These are phyloP conservation scores for Ophiocordyceps camponoti-rufipedis DNA, from an alignment of 2,329 filamentous ascomycete genomes.

Conservation along the genomic window DNA sequence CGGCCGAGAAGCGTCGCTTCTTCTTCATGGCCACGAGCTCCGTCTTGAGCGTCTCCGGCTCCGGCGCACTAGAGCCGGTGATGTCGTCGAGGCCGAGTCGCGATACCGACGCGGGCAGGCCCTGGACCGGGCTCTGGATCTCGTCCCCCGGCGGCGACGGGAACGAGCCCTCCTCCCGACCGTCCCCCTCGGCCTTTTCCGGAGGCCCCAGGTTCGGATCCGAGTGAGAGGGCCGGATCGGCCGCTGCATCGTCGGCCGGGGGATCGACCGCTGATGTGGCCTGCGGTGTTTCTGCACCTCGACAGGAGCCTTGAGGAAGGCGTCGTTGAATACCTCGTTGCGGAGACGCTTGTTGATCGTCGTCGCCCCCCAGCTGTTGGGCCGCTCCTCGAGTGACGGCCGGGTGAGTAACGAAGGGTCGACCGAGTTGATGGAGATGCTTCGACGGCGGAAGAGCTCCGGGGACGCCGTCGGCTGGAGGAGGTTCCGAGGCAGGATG, in stretches of 20 bases:
- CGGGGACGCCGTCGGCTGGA: conserved; percentile 36
- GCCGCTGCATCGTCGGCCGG: conserved; percentile 11
- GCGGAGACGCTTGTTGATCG: conserved; percentile 70
- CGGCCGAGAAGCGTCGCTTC: conserved; percentile 70
- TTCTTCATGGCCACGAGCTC: conserved; percentile 22
- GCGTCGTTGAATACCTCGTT: conserved; percentile 89
- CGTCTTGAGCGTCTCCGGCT: conserved; percentile 35
- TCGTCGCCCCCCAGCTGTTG: conserved; percentile 76
- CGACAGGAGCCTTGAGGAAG: conserved; percentile 68
- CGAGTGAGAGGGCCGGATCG: conserved; percentile 26
- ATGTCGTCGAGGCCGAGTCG: conserved; percentile 30
- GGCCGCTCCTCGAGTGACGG: conserved; percentile 34
- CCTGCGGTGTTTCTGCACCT: conserved; percentile 58
- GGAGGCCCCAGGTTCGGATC: conserved; percentile 18
- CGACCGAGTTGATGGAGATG: conserved; percentile 8
- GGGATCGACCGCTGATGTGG: conserved; percentile 51
- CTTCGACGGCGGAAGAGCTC: conserved; percentile 15
- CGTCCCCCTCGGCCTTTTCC: not conserved
- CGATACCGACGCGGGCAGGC: conserved; percentile 2
- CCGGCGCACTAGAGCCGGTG: conserved; percentile 46
- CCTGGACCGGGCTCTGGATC: conserved; percentile 13
- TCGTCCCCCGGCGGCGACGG: not conserved
- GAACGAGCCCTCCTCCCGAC: not conserved
- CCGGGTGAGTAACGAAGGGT: conserved; percentile 6
- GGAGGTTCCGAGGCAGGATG: conserved; percentile 72